Percentiles rank a stretch among this genome's conserved stretches.
phyloP scores from a whole-genome alignment of 2,329 filamentous ascomycete species.

The Penicillium olsonii region DNA sequence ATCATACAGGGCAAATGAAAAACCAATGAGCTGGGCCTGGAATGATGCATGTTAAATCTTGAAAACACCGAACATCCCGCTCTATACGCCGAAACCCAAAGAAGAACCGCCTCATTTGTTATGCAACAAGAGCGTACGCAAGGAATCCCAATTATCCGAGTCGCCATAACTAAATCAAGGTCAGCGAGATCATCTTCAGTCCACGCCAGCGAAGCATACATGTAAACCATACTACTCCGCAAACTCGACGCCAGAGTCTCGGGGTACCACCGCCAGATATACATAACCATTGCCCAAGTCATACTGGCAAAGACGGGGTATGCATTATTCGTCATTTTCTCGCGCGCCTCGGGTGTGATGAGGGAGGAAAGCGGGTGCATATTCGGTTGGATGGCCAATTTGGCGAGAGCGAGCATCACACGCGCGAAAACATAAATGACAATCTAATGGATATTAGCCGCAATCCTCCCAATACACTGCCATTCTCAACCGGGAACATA shows the following conservation, averaged over 20 bases:
- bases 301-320: slow-evolving; percentile 92
- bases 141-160: slow-evolving; percentile 83
- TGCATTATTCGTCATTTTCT: slow-evolving; percentile 65
- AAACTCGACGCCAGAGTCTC: slow-evolving; percentile 88
- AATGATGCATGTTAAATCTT: slow-evolving; percentile 3
- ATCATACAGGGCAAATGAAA: slow-evolving; percentile 14
- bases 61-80: slow-evolving; percentile 10
- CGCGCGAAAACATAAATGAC: slow-evolving; percentile 97
- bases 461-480: neutral
- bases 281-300: slow-evolving; percentile 94
- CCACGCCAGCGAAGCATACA: slow-evolving; percentile 61
- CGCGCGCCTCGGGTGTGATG: slow-evolving; percentile 48
- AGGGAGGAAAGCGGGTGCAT: slow-evolving; percentile 43
- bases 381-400: slow-evolving; percentile 71
- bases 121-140: slow-evolving; percentile 82
- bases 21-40: neutral
- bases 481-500: slow-evolving; percentile 22
- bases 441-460: slow-evolving; percentile 59
- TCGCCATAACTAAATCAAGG: slow-evolving; percentile 63
- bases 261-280: slow-evolving; percentile 88
- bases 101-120: slow-evolving; percentile 59
- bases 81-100: slow-evolving; percentile 23
- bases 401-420: slow-evolving; percentile 80
- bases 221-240: slow-evolving; percentile 95
- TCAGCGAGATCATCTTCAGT: neutral